phyloP scores from a whole-genome alignment of 129 eudicot genomes.

The Mikania micrantha region DNA sequence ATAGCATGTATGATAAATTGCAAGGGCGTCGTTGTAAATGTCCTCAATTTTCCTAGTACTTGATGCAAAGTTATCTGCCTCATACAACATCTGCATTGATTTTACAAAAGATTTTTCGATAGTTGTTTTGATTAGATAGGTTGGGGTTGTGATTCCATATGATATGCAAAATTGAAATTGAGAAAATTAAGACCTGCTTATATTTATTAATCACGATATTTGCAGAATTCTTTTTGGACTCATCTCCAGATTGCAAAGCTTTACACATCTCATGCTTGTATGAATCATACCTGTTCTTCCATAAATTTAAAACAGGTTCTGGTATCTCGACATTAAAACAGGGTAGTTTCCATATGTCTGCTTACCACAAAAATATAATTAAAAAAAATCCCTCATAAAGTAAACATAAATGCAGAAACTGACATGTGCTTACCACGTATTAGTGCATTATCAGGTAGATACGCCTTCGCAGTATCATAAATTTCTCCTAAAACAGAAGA shows the following conservation, averaged over 20 bases:
- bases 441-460: conserved; percentile 18
- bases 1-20: conserved; percentile 47
- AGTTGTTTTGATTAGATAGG: neutral
- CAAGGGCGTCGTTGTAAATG: conserved; percentile 49
- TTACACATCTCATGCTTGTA: conserved; percentile 28
- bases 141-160: neutral
- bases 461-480: conserved; percentile 19
- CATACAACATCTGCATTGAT: conserved; percentile 27
- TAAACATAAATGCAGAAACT: neutral
- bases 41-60: conserved; percentile 32
- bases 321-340: conserved; percentile 46
- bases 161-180: neutral
- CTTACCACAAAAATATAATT: conserved; percentile 9
- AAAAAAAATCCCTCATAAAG: neutral
- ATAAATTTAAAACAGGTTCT: conserved; percentile 12
- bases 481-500: no score
- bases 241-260: no score
- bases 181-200: conserved; percentile 38
- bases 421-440: conserved; percentile 28
- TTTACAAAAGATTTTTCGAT: neutral
- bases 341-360: conserved; percentile 52
- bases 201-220: conserved; percentile 32
- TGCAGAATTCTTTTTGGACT: neutral
- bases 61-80: conserved; percentile 23
- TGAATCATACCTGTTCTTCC: conserved; percentile 35